Evolutionary conservation across 352 stramenopile species (phyloP).

Genomic region (Phytophthora hibernalis): DNA sequence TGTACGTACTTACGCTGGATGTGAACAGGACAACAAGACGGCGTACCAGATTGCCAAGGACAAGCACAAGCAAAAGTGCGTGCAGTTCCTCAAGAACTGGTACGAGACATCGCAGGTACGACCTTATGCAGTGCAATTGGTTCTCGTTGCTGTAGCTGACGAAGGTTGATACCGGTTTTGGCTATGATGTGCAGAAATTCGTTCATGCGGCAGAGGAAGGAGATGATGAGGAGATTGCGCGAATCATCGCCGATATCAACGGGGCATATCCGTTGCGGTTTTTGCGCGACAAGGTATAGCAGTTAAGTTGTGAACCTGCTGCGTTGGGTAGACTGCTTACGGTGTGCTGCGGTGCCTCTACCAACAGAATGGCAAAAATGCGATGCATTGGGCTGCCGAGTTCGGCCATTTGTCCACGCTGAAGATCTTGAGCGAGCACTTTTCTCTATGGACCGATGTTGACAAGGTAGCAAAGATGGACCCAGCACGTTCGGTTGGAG

Average conservation of each 20-base stretch:
- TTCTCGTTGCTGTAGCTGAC: background rate
- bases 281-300: conserved; percentile 82
- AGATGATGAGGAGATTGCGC: conserved; percentile 78
- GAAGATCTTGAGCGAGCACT: conserved; percentile 84
- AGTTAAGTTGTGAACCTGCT: background rate
- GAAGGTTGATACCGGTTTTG: background rate
- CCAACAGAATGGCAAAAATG: conserved; percentile 86
- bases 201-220: conserved; percentile 84
- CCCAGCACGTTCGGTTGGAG: background rate
- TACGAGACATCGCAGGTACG: conserved; percentile 89
- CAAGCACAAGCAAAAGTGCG: conserved; percentile 89
- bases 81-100: conserved; percentile 89
- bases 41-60: conserved; percentile 90
- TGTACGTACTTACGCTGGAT: background rate
- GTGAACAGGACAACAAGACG: conserved; percentile 84
- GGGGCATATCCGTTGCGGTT: conserved; percentile 77
- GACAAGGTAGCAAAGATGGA: conserved; percentile 65
- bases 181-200: conserved; percentile 60
- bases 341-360: background rate
- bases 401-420: conserved; percentile 78
- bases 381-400: conserved; percentile 87
- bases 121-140: background rate
- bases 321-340: background rate
- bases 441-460: conserved; percentile 76
- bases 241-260: conserved; percentile 86